Evolutionary conservation across 2,329 filamentous ascomycete genomes (phyloP).

Genomic region (Massarina eburnea): DNA sequence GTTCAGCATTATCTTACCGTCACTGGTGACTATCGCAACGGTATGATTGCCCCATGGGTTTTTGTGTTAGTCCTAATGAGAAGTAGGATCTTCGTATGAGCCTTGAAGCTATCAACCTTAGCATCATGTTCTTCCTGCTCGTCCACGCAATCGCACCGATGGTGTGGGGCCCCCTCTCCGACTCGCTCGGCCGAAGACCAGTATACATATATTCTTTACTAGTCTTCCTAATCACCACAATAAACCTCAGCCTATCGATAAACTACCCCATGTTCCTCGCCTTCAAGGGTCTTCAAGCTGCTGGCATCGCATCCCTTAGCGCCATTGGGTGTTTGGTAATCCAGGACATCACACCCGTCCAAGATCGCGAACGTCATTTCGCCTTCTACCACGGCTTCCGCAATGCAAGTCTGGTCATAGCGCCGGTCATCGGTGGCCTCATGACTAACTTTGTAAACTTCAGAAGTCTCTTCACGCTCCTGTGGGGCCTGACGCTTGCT

Average conservation of each 20-base stretch:
- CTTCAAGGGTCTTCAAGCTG: slow-evolving; percentile 52
- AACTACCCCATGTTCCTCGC: slow-evolving; percentile 49
- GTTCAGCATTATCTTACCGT: slow-evolving; percentile 51
- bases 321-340: slow-evolving; percentile 50
- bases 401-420: slow-evolving; percentile 33
- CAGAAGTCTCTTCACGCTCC: slow-evolving; percentile 55
- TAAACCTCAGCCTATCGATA: slow-evolving; percentile 48
- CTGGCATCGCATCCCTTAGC: slow-evolving; percentile 52
- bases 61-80: background rate
- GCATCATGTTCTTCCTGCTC: slow-evolving; percentile 38
- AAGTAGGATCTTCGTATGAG: slow-evolving; percentile 31
- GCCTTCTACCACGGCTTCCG: slow-evolving; percentile 46
- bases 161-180: slow-evolving; percentile 54
- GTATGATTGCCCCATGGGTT: slow-evolving; percentile 2
- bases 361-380: slow-evolving; percentile 43
- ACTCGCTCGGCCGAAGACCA: slow-evolving; percentile 49
- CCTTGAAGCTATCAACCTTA: slow-evolving; percentile 29
- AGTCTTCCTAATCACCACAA: slow-evolving; percentile 52
- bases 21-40: slow-evolving; percentile 32
- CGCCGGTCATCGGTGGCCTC: slow-evolving; percentile 27
- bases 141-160: slow-evolving; percentile 54
- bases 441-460: slow-evolving; percentile 29
- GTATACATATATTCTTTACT: slow-evolving; percentile 51
- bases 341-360: slow-evolving; percentile 42
- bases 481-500: slow-evolving; percentile 50